phyloP scores from a whole-genome alignment of 75 land plant species.

The Cunninghamia lanceolata region DNA sequence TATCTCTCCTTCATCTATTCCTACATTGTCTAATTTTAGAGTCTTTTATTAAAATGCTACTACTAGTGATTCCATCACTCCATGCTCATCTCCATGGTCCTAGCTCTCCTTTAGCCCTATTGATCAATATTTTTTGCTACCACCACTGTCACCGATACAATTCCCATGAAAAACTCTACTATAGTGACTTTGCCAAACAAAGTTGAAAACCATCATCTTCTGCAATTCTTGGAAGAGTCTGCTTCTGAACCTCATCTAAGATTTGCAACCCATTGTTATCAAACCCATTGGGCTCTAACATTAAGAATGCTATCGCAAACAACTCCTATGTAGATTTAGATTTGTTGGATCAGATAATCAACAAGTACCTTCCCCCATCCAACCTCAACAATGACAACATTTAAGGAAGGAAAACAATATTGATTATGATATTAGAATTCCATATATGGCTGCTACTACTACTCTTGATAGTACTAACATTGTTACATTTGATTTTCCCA shows the following conservation, averaged over 20 bases:
- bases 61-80: not conserved
- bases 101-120: not conserved
- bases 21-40: not conserved
- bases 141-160: not conserved
- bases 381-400: no score
- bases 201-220: not conserved
- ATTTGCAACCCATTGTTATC: not conserved
- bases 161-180: not conserved
- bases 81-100: not conserved
- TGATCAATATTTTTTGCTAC: not conserved
- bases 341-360: slow-evolving; percentile 15
- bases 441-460: not conserved
- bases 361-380: slow-evolving; percentile 21
- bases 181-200: not conserved
- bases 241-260: not conserved
- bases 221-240: not conserved
- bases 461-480: not conserved
- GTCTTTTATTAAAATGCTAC: not conserved
- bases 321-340: slow-evolving; percentile 33
- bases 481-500: not conserved
- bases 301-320: not conserved
- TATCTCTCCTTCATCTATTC: not conserved
- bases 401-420: not conserved
- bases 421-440: not conserved
- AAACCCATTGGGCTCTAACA: not conserved